Evolutionary conservation across 371 early-diverging fungal genomes (phyloP).

Genomic region (Funneliformis caledonium): DNA sequence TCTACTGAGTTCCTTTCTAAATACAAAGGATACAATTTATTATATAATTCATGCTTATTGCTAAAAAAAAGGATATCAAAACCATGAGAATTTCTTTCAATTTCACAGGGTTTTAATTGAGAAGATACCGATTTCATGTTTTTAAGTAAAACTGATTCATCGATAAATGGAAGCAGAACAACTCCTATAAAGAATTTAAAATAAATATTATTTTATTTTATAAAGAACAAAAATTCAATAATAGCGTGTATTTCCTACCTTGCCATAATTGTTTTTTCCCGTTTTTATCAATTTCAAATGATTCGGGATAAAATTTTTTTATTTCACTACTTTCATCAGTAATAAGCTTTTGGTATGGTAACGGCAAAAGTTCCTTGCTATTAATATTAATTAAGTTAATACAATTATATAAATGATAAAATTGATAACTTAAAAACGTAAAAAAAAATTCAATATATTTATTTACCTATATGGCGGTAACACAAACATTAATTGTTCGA

Average conservation of each 20-base stretch:
- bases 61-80: conserved; percentile 72
- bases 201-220: neutral
- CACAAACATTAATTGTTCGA: conserved; percentile 99
- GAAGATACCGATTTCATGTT: conserved; percentile 78
- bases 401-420: too few relatives aligned
- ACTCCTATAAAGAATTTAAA: conserved; percentile 61
- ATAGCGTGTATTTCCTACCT: conserved; percentile 72
- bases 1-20: conserved; percentile 55
- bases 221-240: conserved; percentile 25
- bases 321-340: conserved; percentile 54
- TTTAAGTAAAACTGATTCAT: conserved; percentile 76
- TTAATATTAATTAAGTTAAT: neutral
- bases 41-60: conserved; percentile 66
- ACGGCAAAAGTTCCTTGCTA: conserved; percentile 82
- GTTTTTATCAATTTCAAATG: too few relatives aligned
- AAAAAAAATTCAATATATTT: too few relatives aligned
- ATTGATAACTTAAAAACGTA: conserved; percentile 26
- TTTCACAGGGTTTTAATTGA: conserved; percentile 78
- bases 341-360: conserved; percentile 83
- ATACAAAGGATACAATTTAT: conserved; percentile 67
- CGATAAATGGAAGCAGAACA: conserved; percentile 91
- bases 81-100: conserved; percentile 76
- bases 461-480: conserved; percentile 81
- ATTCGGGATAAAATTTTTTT: too few relatives aligned
- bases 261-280: conserved; percentile 86